Percentiles rank a stretch among this genome's conserved stretches.
These are phyloP conservation scores for Colletotrichum phormii DNA, from an alignment of 2,329 filamentous ascomycete species.

Conservation along the genomic window DNA sequence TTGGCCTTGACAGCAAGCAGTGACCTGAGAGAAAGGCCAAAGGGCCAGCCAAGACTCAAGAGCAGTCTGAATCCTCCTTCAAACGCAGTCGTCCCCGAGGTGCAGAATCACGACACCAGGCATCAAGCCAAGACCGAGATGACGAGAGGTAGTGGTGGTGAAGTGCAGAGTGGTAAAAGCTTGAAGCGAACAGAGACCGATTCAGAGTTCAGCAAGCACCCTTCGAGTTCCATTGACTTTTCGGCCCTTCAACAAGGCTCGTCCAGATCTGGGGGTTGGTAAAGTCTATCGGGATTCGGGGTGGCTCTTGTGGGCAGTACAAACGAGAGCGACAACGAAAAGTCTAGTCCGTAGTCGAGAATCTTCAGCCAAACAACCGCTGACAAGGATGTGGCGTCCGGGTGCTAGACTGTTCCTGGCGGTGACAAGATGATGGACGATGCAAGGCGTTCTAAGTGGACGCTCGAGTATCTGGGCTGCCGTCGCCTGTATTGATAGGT, in stretches of 20 bases:
- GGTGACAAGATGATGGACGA: slow-evolving; percentile 17
- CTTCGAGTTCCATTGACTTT: slow-evolving; percentile 1
- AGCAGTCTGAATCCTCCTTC: neutral
- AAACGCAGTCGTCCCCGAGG: neutral
- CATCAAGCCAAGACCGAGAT: slow-evolving; percentile 5
- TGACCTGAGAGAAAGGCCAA: neutral
- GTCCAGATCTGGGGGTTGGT: slow-evolving; percentile 7
- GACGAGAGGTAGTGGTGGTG: neutral
- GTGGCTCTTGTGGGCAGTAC: neutral
- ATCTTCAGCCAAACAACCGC: slow-evolving; percentile 11
- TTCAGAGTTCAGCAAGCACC: too few species aligned
- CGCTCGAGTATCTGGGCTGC: neutral
- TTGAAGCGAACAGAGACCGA: neutral
- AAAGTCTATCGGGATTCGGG: slow-evolving; percentile 20
- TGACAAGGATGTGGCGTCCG: slow-evolving; percentile 25
- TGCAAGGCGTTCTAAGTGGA: slow-evolving; percentile 10
- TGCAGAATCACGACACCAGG: neutral
- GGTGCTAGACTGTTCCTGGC: slow-evolving; percentile 23
- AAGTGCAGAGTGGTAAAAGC: slow-evolving; percentile 6
- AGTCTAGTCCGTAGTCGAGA: neutral
- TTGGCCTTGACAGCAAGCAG: neutral
- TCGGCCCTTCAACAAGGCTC: slow-evolving; percentile 2
- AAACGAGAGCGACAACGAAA: slow-evolving; percentile 20
- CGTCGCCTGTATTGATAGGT: neutral
- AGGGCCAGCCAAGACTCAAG: neutral